Evolutionary conservation across 148 eudicot species (phyloP).

Genomic region (Rhododendron griersonianum): DNA sequence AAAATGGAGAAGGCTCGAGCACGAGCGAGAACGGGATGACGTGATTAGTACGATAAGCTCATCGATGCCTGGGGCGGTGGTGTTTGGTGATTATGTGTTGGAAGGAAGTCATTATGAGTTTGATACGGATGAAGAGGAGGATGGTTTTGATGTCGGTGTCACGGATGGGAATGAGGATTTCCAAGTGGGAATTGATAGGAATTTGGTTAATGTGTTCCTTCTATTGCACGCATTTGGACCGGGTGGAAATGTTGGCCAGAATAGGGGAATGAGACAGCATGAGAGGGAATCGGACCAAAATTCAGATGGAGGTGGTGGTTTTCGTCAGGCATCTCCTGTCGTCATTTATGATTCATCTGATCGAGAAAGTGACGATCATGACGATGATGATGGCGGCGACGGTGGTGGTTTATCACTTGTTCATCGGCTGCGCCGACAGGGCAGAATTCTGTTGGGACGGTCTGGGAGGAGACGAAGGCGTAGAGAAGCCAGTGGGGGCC

Average conservation of each 20-base stretch:
- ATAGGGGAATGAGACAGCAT: conserved; percentile 23
- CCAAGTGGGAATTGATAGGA: conserved; percentile 24
- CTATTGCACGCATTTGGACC: conserved; percentile 41
- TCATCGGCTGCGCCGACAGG: conserved; percentile 29
- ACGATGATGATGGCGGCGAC: conserved; percentile 5
- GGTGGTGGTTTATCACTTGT: conserved; percentile 24
- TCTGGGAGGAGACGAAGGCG: conserved; percentile 43
- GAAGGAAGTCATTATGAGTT: conserved; percentile 30
- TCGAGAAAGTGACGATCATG: conserved; percentile 13
- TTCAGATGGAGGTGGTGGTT: conserved; percentile 20
- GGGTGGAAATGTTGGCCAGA: conserved; percentile 17
- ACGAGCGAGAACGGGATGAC: conserved; percentile 44
- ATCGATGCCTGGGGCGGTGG: conserved; percentile 58
- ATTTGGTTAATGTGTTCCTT: conserved; percentile 26
- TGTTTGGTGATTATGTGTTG: conserved; percentile 61
- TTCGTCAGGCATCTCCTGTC: conserved; percentile 5
- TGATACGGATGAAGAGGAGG: conserved; percentile 48
- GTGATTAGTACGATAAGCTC: conserved; percentile 55
- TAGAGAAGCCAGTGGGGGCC: conserved; percentile 23
- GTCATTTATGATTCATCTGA: conserved; percentile 21
- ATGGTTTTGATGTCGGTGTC: conserved; percentile 23
- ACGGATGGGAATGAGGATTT: conserved; percentile 18
- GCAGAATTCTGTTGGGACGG: conserved; percentile 34
- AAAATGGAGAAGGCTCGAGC: conserved; percentile 56
- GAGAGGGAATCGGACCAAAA: conserved; percentile 17